Base-by-base conservation (phyloP, 306 rosid genomes). In the Arachis hypogaea region DNA sequence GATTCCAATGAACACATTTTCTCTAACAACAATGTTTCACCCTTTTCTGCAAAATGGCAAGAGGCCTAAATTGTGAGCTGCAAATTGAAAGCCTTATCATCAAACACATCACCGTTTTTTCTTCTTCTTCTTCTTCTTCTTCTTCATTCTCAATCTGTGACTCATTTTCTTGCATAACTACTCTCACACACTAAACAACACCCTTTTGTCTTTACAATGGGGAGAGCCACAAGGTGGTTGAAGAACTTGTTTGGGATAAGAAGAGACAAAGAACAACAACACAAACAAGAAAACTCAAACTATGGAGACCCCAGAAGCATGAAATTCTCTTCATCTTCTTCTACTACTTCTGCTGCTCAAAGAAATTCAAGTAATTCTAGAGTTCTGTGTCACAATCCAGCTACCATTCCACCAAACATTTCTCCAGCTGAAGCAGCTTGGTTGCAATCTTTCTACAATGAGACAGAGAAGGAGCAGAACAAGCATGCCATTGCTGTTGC, bases 401-500 rank as follows among this genome's bases (percentile, higher is more conserved):
- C 82, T 0, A 93, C 96, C 5, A 85, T 88, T 4, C 98, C 98
- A 28, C 95, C 97, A 0, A 90, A 93, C 74, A 72, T 90, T 10
- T 90, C 98, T 0, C 78, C 85, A 1, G 86, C 92, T 3, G 97
- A 93, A 70, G 97, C 96, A 1, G 86, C 92, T 45, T 93, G 98
- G 98, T 73, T 93, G 4, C 88, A 85, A 40, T 83, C 96, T 0
- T 81, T 73, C 83, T 82, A 77, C 88, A 71, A 74, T 0, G 89
- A 88, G 61, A 78, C 88, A 68, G 97, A 86, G 76, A 73, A 81
- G 52, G 93, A 93, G 49, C 95, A 88, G 80, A 93, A 66, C 88
- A 88, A 89, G 85, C 98, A 93, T 4, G 98, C 98, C 6, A 84
- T 90, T 59, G 98, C 98, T 0, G 98, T 93, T 4, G 98, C 97